Conservation (phyloP, 2,329 filamentous ascomycete species). For the Trichoderma oligosporum region DNA sequence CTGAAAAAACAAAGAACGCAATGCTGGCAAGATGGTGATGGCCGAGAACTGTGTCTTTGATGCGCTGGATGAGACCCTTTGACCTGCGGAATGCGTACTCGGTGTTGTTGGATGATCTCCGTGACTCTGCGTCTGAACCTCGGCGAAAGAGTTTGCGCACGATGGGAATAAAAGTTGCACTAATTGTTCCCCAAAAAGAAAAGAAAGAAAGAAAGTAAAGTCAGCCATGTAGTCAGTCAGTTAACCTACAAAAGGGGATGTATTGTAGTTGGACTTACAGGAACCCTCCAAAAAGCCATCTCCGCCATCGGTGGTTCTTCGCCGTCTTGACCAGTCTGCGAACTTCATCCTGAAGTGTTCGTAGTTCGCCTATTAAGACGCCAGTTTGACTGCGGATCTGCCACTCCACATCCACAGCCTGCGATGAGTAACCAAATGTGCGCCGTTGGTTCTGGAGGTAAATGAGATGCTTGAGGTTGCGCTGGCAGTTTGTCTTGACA, state of each 20-base stretch:
- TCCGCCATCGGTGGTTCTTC: conserved; percentile 50
- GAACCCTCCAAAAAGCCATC: conserved; percentile 49
- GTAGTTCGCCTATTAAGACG: conserved; percentile 44
- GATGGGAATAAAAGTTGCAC: conserved; percentile 49
- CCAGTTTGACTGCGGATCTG: conserved; percentile 42
- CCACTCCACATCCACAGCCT: conserved; percentile 39
- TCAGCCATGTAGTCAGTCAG: too few species aligned
- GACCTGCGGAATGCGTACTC: conserved; percentile 55
- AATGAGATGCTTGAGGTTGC: conserved; percentile 36
- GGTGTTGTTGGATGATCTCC: conserved; percentile 46
- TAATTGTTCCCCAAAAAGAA: conserved; percentile 28
- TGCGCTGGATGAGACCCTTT: conserved; percentile 47
- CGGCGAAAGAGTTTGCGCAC: conserved; percentile 52
- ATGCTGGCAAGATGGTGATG: conserved; percentile 45
- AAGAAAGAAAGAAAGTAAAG: background rate
- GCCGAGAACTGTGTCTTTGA: conserved; percentile 44
- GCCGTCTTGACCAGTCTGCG: conserved; percentile 41
- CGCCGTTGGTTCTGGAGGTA: conserved; percentile 32
- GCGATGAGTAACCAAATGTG: conserved; percentile 29
- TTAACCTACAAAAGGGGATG: background rate
- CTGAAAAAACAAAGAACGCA: conserved; percentile 53
- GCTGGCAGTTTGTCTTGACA: conserved; percentile 35
- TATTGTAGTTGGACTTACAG: conserved; percentile 40
- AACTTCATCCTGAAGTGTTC: conserved; percentile 43
- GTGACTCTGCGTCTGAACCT: conserved; percentile 35